Percentiles rank a stretch among this genome's conserved stretches.
Evolutionary conservation across 768 basidiomycete genomes (phyloP).

Genomic region (Tulasnella sp.): DNA sequence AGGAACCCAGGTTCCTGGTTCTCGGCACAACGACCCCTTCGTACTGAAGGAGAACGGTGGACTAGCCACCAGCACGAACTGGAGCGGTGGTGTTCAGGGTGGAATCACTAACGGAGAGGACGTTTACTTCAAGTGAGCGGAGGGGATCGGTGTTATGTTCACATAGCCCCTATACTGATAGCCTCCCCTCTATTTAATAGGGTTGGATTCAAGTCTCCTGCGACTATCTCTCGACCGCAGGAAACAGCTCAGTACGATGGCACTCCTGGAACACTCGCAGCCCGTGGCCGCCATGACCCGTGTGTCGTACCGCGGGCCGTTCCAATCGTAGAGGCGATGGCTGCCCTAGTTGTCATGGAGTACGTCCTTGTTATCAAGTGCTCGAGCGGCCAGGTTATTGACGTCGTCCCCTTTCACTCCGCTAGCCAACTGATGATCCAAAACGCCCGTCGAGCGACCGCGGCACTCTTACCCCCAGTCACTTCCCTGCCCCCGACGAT

Average conservation of each 20-base stretch:
- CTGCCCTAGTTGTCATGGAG: slow-evolving; percentile 92
- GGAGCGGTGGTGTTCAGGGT: slow-evolving; percentile 96
- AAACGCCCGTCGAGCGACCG: slow-evolving; percentile 72
- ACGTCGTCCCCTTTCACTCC: background rate
- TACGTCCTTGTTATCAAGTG: slow-evolving; percentile 32
- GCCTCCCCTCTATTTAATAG: slow-evolving; percentile 42
- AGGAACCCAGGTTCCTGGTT: slow-evolving; percentile 90
- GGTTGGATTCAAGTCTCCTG: slow-evolving; percentile 96
- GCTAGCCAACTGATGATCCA: slow-evolving; percentile 73
- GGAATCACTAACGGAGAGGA: slow-evolving; percentile 97
- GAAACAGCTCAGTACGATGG: slow-evolving; percentile 91
- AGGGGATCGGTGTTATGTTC: background rate
- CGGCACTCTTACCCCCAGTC: slow-evolving; percentile 73
- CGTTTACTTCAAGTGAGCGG: slow-evolving; percentile 88
- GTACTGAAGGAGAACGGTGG: slow-evolving; percentile 51
- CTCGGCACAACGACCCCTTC: slow-evolving; percentile 90
- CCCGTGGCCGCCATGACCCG: slow-evolving; percentile 92
- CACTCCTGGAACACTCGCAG: slow-evolving; percentile 78
- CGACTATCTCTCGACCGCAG: slow-evolving; percentile 93
- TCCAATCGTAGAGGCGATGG: slow-evolving; percentile 98
- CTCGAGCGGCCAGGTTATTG: background rate
- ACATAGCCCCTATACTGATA: background rate
- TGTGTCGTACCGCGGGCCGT: slow-evolving; percentile 97
- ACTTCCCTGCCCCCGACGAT: slow-evolving; percentile 91
- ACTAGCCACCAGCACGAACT: slow-evolving; percentile 84